Base-by-base conservation (phyloP, 129 eudicot genomes). In the Flaveria bidentis region DNA sequence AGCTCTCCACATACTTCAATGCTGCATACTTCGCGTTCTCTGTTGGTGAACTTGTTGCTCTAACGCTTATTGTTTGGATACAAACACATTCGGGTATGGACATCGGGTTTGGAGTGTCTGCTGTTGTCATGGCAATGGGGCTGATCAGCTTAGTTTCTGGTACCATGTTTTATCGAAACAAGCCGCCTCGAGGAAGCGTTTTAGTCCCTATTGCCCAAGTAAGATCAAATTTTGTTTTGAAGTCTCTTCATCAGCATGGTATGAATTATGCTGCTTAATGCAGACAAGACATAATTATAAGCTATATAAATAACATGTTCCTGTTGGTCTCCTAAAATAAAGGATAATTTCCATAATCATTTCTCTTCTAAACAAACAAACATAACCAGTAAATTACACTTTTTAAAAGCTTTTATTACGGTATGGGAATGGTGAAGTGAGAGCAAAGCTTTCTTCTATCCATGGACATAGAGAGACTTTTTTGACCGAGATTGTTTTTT, bases 61-160 rank as follows among this genome's bases (percentile, higher is more conserved):
- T 95, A 20, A 95, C 97, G 0, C 72, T 95, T 9, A 72, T 95
- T 17, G 96, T 95, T 52, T 95, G 92, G 91, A 89, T 91, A 78
- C 99, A 95, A 62, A 91, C 99, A 13, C 97, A 89, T 64, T 91
- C 97, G 0, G 99, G 99, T 0, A 95, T 95, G 99, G 99, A 95
- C 69, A 82, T 95, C 33, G 99, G 99, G 9, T 95, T 95, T 20
- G 99, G 97, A 1, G 92, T 95, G 44, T 95, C 99, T 2, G 99
- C 97, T 22, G 88, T 88, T 3, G 96, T 80, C 77, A 91, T 95
- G 99, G 92, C 96, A 9, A 66, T 91, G 85, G 99, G 96, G 8
- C 50, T 95, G 11, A 84, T 91, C 39, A 63, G 88, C 80, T 85
- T 95, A 77, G 87, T 95, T 56, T 87, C 82, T 28, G 97, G 99